Conservation (phyloP, 208 protist genomes). For the Leptomonas pyrrhocoris region DNA sequence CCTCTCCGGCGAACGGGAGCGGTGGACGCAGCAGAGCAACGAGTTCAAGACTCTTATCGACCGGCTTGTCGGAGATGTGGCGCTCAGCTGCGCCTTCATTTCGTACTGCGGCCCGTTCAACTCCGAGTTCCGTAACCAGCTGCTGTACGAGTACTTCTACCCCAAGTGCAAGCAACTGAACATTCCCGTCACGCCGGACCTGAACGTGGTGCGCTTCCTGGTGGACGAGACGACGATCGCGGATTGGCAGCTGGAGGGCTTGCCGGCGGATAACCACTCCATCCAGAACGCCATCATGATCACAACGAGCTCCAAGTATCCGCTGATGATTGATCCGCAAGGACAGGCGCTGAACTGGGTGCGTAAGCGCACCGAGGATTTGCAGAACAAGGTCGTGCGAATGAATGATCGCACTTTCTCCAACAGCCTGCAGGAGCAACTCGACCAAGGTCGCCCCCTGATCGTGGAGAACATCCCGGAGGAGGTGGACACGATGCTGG, state of each 20-base stretch:
- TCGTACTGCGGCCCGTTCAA: slow-evolving; percentile 99
- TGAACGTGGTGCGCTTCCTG: slow-evolving; percentile 97
- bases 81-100: slow-evolving; percentile 97
- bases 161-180: slow-evolving; percentile 91
- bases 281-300: slow-evolving; percentile 99
- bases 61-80: slow-evolving; percentile 97
- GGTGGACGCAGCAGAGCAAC: slow-evolving; percentile 97
- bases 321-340: slow-evolving; percentile 98
- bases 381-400: slow-evolving; percentile 90
- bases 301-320: slow-evolving; percentile 95
- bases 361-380: slow-evolving; percentile 84
- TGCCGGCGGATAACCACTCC: slow-evolving; percentile 98
- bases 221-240: slow-evolving; percentile 96
- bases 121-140: slow-evolving; percentile 94
- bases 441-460: slow-evolving; percentile 88
- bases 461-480: slow-evolving; percentile 98
- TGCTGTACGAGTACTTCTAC: slow-evolving; percentile 95
- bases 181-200: slow-evolving; percentile 91
- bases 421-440: slow-evolving; percentile 94
- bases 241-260: slow-evolving; percentile 98
- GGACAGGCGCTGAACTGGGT: slow-evolving; percentile 98
- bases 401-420: slow-evolving; percentile 95
- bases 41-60: slow-evolving; percentile 96
- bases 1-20: slow-evolving; percentile 96
- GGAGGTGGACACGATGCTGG: slow-evolving; percentile 98